phyloP scores from a whole-genome alignment of 768 basidiomycete species.

The Lactifluus subvellereus region DNA sequence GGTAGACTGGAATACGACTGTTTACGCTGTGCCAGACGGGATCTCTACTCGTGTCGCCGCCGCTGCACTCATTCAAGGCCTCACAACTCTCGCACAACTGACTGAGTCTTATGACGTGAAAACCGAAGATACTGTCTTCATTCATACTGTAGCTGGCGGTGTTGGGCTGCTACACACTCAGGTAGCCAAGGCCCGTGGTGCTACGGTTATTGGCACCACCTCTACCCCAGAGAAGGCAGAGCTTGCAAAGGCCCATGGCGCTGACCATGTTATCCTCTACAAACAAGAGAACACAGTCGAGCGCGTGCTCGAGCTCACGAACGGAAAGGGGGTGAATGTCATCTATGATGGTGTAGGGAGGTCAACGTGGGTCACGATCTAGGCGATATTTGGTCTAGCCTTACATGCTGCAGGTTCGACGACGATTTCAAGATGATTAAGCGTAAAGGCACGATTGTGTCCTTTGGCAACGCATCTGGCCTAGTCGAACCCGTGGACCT shows the following conservation, averaged over 20 bases:
- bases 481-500: conserved; percentile 70
- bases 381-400: neutral
- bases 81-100: conserved; percentile 73
- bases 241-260: conserved; percentile 72
- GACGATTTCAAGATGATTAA: conserved; percentile 75
- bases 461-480: conserved; percentile 90
- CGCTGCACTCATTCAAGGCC: conserved; percentile 62
- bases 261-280: conserved; percentile 84
- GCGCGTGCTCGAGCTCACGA: conserved; percentile 67
- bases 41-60: conserved; percentile 60
- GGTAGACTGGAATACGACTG: conserved; percentile 49
- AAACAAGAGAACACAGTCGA: conserved; percentile 67
- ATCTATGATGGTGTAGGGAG: conserved; percentile 97
- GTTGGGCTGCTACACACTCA: conserved; percentile 68
- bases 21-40: conserved; percentile 57
- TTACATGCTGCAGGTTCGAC: conserved; percentile 51
- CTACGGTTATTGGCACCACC: conserved; percentile 89
- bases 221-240: conserved; percentile 80
- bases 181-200: conserved; percentile 66
- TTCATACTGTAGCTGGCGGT: conserved; percentile 92
- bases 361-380: conserved; percentile 56
- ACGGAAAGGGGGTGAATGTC: conserved; percentile 76
- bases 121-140: conserved; percentile 69
- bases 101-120: conserved; percentile 84
- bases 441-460: conserved; percentile 86